A percentile compares a stretch with the other conserved stretches of the same genome.
These are phyloP conservation scores for Solanum hybrid DNA, from an alignment of 305 asterid species.

Conservation along the genomic window DNA sequence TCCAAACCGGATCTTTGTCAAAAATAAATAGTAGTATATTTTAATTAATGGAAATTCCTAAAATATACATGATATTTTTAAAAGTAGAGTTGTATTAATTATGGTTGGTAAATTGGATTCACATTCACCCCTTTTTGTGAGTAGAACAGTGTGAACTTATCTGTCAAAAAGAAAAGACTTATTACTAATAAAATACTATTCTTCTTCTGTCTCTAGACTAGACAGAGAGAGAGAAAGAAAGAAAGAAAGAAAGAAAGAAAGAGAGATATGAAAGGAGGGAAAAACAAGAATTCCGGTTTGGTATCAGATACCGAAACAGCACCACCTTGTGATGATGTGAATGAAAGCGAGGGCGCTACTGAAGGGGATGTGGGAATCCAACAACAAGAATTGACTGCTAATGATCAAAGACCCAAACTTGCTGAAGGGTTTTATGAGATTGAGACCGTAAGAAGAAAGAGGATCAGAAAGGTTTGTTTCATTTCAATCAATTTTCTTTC, in stretches of 20 bases:
- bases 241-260: slow-evolving; percentile 8
- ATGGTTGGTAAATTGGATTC: neutral
- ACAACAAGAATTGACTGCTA: slow-evolving; percentile 20
- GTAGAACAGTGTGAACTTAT: neutral
- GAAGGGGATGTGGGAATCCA: slow-evolving; percentile 13
- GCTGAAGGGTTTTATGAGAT: slow-evolving; percentile 87
- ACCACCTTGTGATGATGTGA: neutral
- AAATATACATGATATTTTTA: neutral
- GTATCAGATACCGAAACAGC: neutral
- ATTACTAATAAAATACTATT: neutral
- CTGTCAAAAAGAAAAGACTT: neutral
- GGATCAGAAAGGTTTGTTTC: slow-evolving; percentile 51
- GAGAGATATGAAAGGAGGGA: slow-evolving; percentile 51
- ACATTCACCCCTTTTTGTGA: neutral
- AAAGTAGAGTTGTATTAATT: neutral
- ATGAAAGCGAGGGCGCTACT: slow-evolving; percentile 4
- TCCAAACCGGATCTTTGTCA: neutral
- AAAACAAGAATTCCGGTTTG: slow-evolving; percentile 21
- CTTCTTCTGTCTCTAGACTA: neutral
- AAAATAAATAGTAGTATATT: neutral
- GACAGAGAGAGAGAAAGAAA: neutral
- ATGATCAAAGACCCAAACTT: slow-evolving; percentile 47
- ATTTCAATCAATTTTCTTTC: neutral
- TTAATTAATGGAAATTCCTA: neutral
- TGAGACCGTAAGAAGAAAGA: slow-evolving; percentile 71